phyloP scores from a whole-genome alignment of 805 yeast genomes.

The Candida taoyuanica region DNA sequence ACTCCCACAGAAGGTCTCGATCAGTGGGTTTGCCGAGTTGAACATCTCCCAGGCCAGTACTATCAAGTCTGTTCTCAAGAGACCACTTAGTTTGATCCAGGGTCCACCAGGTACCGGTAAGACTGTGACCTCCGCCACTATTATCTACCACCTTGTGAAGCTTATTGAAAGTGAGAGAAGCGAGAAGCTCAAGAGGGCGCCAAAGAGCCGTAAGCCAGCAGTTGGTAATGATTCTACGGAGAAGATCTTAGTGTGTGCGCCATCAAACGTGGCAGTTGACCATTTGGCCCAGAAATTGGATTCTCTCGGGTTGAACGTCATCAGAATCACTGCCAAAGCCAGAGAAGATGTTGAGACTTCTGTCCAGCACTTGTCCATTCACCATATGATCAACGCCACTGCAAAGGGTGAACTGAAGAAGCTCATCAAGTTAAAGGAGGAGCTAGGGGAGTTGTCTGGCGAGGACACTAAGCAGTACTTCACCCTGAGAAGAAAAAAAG shows the following conservation, averaged over 20 bases:
- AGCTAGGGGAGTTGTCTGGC: conserved; percentile 62
- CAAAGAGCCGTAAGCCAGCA: too few species aligned
- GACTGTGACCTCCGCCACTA: conserved; percentile 88
- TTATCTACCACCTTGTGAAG: conserved; percentile 68
- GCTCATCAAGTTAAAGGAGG: conserved; percentile 52
- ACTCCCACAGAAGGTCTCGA: conserved; percentile 58
- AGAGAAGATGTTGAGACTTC: conserved; percentile 77
- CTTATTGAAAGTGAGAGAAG: conserved; percentile 31
- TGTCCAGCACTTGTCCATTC: conserved; percentile 54
- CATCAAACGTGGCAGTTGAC: conserved; percentile 93
- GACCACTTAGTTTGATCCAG: conserved; percentile 78
- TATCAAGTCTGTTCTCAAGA: conserved; percentile 58
- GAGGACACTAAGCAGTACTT: conserved; percentile 45
- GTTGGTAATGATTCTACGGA: too few species aligned
- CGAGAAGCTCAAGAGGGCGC: background rate
- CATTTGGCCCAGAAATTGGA: conserved; percentile 75
- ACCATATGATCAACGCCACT: conserved; percentile 41
- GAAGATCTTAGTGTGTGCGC: conserved; percentile 84
- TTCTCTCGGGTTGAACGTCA: conserved; percentile 68
- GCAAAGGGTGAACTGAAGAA: conserved; percentile 57
- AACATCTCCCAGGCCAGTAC: conserved; percentile 80
- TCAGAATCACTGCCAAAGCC: conserved; percentile 68
- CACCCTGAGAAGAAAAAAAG: conserved; percentile 42
- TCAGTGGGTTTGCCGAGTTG: conserved; percentile 62
- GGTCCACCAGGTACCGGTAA: conserved; percentile 98